Conservation (phyloP, 352 stramenopile genomes). For the Pythium utonaiense region DNA sequence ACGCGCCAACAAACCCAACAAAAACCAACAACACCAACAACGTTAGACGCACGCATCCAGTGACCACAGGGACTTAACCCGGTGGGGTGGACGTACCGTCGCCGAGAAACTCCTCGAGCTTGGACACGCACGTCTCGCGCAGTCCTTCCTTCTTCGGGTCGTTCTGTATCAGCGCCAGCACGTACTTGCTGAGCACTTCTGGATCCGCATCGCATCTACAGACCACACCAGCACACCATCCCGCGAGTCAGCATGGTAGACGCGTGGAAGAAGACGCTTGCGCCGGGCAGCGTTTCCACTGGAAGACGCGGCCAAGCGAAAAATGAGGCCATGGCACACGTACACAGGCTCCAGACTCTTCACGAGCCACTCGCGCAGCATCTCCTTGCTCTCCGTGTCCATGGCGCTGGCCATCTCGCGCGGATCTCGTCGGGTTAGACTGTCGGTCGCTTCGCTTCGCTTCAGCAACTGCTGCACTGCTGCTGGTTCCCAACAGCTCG, state of each 20-base stretch:
- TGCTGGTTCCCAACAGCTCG: conserved; percentile 17
- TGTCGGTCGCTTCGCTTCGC: neutral
- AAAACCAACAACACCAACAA: neutral
- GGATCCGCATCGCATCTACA: conserved; percentile 81
- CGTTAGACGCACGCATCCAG: conserved; percentile 5
- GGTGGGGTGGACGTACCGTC: conserved; percentile 56
- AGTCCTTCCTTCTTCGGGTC: conserved; percentile 70
- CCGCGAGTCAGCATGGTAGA: conserved; percentile 1
- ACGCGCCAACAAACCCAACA: neutral
- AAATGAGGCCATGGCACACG: conserved; percentile 10
- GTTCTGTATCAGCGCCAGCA: conserved; percentile 81
- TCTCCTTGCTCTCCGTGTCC: conserved; percentile 77
- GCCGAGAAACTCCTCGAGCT: conserved; percentile 84
- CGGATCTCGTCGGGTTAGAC: neutral
- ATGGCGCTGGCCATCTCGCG: conserved; percentile 26
- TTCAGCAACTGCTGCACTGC: conserved; percentile 12
- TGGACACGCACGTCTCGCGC: conserved; percentile 64
- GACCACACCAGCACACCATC: neutral
- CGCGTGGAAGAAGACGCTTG: neutral
- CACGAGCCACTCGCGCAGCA: conserved; percentile 84
- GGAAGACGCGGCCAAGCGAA: too few species aligned
- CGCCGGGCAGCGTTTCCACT: neutral
- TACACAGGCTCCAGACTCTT: conserved; percentile 84
- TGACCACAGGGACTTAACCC: too few species aligned
- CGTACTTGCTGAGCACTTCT: conserved; percentile 86